Conservation (phyloP, 306 rosid genomes). For the Ochetophila trinervis region DNA sequence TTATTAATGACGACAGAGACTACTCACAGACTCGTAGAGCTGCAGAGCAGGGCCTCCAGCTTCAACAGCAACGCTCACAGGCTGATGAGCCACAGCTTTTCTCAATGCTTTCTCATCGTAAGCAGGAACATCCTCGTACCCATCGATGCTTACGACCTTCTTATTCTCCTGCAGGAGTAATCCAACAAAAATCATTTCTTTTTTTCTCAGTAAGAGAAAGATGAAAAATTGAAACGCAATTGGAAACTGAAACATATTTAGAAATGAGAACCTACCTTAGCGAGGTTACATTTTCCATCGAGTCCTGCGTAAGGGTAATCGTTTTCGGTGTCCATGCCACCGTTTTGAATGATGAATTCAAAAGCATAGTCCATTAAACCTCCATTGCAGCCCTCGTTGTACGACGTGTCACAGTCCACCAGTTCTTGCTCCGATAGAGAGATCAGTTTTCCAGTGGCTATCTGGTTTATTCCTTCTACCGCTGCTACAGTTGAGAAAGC, state of each 20-base stretch:
- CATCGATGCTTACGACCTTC: slow-evolving; percentile 72
- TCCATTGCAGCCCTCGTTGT: slow-evolving; percentile 78
- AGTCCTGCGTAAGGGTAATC: slow-evolving; percentile 73
- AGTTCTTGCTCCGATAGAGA: slow-evolving; percentile 91
- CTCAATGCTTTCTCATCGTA: slow-evolving; percentile 45
- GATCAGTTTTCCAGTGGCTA: slow-evolving; percentile 63
- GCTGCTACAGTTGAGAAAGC: slow-evolving; percentile 84
- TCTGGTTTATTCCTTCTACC: slow-evolving; percentile 82
- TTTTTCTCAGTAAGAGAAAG: background rate
- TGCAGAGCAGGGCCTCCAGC: slow-evolving; percentile 67
- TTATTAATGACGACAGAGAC: too few relatives aligned
- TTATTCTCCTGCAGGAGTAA: slow-evolving; percentile 37
- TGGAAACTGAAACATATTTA: background rate
- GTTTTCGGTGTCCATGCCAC: slow-evolving; percentile 80
- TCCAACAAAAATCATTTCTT: background rate
- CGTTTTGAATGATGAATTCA: slow-evolving; percentile 70
- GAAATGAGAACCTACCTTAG: slow-evolving; percentile 36
- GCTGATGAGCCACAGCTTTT: slow-evolving; percentile 62
- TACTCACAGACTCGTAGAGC: slow-evolving; percentile 52
- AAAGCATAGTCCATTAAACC: slow-evolving; percentile 93
- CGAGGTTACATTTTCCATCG: slow-evolving; percentile 51
- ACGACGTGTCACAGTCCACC: slow-evolving; percentile 66
- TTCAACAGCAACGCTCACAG: slow-evolving; percentile 61
- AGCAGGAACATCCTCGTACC: slow-evolving; percentile 78
- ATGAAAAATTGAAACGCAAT: background rate